These are phyloP conservation scores for Amanita muscaria DNA, from an alignment of 768 basidiomycete species.

Conservation along the genomic window DNA sequence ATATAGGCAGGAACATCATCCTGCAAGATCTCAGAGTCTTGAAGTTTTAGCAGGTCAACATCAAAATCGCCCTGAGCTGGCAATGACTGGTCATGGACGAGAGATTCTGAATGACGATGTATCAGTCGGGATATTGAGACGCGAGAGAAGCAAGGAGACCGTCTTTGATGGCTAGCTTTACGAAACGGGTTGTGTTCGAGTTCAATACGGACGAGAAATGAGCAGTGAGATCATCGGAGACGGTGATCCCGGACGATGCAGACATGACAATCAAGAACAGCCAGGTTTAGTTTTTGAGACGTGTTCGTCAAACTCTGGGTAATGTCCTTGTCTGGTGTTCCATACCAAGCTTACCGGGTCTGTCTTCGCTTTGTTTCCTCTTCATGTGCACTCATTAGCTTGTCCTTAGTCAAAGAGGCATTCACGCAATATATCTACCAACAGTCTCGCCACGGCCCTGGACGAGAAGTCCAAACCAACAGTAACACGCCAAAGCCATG, in stretches of 20 bases:
- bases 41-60: slow-evolving; percentile 53
- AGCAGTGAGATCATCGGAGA: slow-evolving; percentile 47
- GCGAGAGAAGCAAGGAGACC: slow-evolving; percentile 36
- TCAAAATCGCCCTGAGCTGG: slow-evolving; percentile 42
- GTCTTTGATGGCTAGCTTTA: slow-evolving; percentile 69
- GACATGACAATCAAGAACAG: slow-evolving; percentile 44
- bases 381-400: slow-evolving; percentile 9
- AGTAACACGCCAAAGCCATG: too few species aligned
- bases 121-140: slow-evolving; percentile 12
- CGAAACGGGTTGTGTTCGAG: slow-evolving; percentile 48
- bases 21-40: slow-evolving; percentile 40
- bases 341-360: slow-evolving; percentile 47
- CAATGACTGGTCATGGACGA: slow-evolving; percentile 51
- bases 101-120: slow-evolving; percentile 42
- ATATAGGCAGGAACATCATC: slow-evolving; percentile 67
- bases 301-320: too few species aligned
- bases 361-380: slow-evolving; percentile 11
- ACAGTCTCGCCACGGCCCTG: neutral
- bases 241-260: slow-evolving; percentile 61
- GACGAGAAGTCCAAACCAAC: neutral
- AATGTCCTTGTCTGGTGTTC: slow-evolving; percentile 25
- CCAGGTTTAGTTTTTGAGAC: too few species aligned
- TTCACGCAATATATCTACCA: slow-evolving; percentile 28
- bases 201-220: slow-evolving; percentile 52
- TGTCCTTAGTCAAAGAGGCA: slow-evolving; percentile 37